Evolutionary conservation across 352 stramenopile genomes (phyloP).

Genomic region (Globisporangium radiosum): DNA sequence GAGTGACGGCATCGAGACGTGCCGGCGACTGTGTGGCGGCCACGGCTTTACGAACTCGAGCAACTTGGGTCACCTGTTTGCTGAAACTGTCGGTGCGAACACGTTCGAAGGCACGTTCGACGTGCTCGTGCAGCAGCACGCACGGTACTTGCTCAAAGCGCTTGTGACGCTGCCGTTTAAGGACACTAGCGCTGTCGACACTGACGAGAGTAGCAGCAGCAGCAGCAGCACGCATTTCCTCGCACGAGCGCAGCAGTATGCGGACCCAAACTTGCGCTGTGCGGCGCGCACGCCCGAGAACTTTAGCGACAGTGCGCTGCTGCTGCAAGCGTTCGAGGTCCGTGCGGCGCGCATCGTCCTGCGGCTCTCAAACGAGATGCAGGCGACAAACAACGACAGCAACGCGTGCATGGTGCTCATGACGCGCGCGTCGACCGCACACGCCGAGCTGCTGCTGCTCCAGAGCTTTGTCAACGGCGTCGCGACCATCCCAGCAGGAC

Average conservation of each 20-base stretch:
- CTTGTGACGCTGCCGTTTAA: too few species aligned
- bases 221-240: too few species aligned
- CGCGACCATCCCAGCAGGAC: too few species aligned
- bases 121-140: conserved; percentile 64
- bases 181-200: too few species aligned
- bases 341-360: conserved; percentile 16
- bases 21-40: too few species aligned
- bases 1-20: conserved; percentile 29
- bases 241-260: too few species aligned
- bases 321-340: conserved; percentile 23
- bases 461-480: conserved; percentile 16
- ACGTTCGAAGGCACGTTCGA: conserved; percentile 72
- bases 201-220: too few species aligned
- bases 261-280: too few species aligned
- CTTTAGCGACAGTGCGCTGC: conserved; percentile 17
- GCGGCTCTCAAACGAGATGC: conserved; percentile 9
- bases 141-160: too few species aligned
- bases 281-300: too few species aligned
- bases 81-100: conserved; percentile 40
- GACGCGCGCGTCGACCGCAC: conserved; percentile 25
- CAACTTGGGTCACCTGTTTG: too few species aligned
- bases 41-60: too few species aligned
- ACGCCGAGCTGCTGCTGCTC: conserved; percentile 26
- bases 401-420: conserved; percentile 39
- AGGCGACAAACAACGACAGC: conserved; percentile 7